Evolutionary conservation across 768 basidiomycete genomes (phyloP).

Genomic region (Pholiota molesta): DNA sequence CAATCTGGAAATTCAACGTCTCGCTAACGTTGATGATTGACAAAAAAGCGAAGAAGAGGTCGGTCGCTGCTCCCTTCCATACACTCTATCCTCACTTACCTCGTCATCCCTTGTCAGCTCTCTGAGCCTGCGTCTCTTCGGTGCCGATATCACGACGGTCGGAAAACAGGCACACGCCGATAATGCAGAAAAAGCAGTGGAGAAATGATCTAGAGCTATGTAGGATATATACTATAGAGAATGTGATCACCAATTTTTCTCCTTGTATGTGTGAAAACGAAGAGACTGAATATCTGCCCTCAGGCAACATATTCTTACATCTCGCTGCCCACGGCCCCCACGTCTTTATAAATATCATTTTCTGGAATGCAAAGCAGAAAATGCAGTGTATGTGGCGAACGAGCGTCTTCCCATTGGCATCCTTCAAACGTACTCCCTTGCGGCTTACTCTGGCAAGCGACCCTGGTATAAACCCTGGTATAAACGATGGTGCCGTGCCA

Average conservation of each 20-base stretch:
- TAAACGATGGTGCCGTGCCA: conserved; percentile 55
- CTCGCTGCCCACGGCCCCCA: no score
- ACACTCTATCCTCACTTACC: conserved; percentile 2
- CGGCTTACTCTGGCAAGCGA: conserved; percentile 58
- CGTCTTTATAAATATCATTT: conserved; percentile 51
- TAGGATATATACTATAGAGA: no score
- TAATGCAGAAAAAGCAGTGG: conserved; percentile 2
- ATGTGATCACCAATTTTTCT: no score
- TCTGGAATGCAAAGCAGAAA: conserved; percentile 46
- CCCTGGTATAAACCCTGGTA: conserved; percentile 46
- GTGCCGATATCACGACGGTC: conserved; percentile 65
- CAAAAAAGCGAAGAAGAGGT: conserved; percentile 92
- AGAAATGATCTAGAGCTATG: background rate
- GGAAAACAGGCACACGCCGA: conserved; percentile 16
- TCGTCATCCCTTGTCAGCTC: conserved; percentile 36
- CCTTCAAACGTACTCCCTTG: conserved; percentile 55
- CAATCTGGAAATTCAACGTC: conserved; percentile 92
- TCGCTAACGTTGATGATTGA: conserved; percentile 93
- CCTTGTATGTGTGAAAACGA: no score
- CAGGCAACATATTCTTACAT: no score
- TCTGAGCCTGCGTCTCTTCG: conserved; percentile 83
- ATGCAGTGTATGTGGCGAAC: conserved; percentile 61
- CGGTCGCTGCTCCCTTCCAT: conserved; percentile 12
- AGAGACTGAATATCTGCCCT: no score
- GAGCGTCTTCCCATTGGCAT: conserved; percentile 57